Evolutionary conservation across 768 basidiomycete species (phyloP), one percentile per base, ranked within the genome.

Genomic region (Lentinula boryana): DNA sequence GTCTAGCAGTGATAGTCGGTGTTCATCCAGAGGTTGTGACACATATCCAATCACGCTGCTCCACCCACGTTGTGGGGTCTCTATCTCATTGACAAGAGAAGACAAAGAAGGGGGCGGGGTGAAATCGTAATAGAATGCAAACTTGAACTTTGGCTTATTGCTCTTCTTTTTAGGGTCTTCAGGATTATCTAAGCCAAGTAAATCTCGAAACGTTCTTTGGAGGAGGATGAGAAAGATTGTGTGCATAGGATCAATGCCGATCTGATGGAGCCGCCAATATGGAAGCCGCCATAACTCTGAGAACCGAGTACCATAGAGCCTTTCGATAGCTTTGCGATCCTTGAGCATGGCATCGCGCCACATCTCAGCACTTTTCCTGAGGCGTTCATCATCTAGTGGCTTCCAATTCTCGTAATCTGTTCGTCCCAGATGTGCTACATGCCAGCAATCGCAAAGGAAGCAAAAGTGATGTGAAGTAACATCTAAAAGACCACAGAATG

Each of bases 211-310:
- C 15, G 7, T 48, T 21, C 35, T 12, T 43, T 58, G 23, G 4
- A 46, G 57, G 5, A 58, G 10, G 18, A n/a, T 31, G 27, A 58
- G 21, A 15, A 31, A 46, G 23, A 21, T 31, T 9, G 57, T 69
- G 58, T 78, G 77, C 76, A 78, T 77, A 3, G 65, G 58, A 60
- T 78, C 76, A 41, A 78, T 61, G 13, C 75, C 67, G 6, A 68
- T 57, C 62, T 68, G 72, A 0, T 12, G 68, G 64, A 1, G 72
- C 51, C 77, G 67, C 74, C 74, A 78, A 61, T 78, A 78, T 1
- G 67, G 63, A 0, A 79, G 66, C 0, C 69, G 61, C 60, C 73
- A 68, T 1, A 75, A 33, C 56, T 69, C 67, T 9, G 68, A 67
- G 67, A 66, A 71, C 2, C 70, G 67, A 32, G 68, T 49, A n/a